Conservation (phyloP, 768 basidiomycete genomes). For the Albatrellus ellisii region DNA sequence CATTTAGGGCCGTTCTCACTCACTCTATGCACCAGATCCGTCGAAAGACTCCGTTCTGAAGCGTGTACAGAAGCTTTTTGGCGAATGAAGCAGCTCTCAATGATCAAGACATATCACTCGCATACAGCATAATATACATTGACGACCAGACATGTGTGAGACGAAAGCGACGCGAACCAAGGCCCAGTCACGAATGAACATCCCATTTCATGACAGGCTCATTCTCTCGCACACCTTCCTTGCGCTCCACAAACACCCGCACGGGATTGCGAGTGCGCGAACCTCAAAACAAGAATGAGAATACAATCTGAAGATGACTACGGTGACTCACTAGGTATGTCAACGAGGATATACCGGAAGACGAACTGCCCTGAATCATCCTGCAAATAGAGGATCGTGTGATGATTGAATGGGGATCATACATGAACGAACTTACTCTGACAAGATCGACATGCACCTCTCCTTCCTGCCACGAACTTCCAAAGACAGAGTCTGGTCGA, state of each 20-base stretch:
- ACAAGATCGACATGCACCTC: slow-evolving; percentile 74
- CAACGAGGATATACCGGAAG: slow-evolving; percentile 65
- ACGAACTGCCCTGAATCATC: slow-evolving; percentile 68
- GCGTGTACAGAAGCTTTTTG: slow-evolving; percentile 92
- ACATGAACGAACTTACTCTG: slow-evolving; percentile 34
- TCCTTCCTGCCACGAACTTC: slow-evolving; percentile 50
- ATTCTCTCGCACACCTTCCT: slow-evolving; percentile 52
- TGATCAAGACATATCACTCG: not conserved
- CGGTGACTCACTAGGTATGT: slow-evolving; percentile 62
- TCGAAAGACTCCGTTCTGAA: slow-evolving; percentile 93
- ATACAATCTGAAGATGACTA: slow-evolving; percentile 18
- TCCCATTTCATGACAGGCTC: slow-evolving; percentile 63
- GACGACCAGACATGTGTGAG: not conserved
- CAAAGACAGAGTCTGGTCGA: slow-evolving; percentile 18
- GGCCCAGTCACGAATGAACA: slow-evolving; percentile 9
- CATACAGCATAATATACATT: slow-evolving; percentile 1
- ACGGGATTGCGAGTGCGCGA: slow-evolving; percentile 48
- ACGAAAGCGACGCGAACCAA: not conserved
- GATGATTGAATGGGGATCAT: not conserved
- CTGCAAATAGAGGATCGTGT: slow-evolving; percentile 23
- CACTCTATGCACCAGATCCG: slow-evolving; percentile 47
- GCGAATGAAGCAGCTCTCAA: slow-evolving; percentile 76
- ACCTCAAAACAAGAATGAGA: slow-evolving; percentile 24
- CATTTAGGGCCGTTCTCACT: slow-evolving; percentile 14
- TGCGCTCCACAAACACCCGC: slow-evolving; percentile 59